A percentile compares a stretch with the other conserved stretches of the same genome.
Evolutionary conservation across 2,329 filamentous ascomycete genomes (phyloP).

Genomic region (Ramularia endophylla): DNA sequence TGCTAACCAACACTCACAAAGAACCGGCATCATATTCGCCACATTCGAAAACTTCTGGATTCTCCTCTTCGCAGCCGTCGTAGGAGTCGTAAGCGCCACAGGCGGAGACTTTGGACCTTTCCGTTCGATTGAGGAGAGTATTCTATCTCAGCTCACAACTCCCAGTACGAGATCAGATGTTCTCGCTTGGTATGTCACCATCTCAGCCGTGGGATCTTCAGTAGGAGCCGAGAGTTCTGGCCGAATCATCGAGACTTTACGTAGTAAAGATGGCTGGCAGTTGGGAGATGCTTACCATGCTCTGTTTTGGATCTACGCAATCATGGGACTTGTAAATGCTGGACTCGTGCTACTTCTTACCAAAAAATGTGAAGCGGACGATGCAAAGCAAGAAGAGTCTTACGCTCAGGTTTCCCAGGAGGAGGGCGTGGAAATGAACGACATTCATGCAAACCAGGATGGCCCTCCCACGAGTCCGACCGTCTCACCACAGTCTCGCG

Average conservation of each 20-base stretch:
- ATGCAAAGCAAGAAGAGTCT: constrained; percentile 20
- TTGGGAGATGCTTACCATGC: constrained; percentile 50
- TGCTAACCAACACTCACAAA: no score
- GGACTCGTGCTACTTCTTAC: constrained; percentile 44
- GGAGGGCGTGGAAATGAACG: no score
- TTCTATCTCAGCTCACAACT: constrained; percentile 55
- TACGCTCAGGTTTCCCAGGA: constrained; percentile 24
- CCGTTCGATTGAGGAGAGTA: constrained; percentile 58
- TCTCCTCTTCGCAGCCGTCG: constrained; percentile 27
- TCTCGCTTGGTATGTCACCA: constrained; percentile 60
- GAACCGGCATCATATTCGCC: constrained; percentile 26
- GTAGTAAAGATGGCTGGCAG: constrained; percentile 43
- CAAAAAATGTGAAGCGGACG: constrained; percentile 44
- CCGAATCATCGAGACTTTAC: constrained; percentile 45
- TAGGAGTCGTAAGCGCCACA: constrained; percentile 29
- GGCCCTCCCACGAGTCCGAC: constrained; percentile 1
- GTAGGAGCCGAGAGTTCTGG: constrained; percentile 50
- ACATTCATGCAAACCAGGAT: no score
- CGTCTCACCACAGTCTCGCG: constrained; percentile 6
- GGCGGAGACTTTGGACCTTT: constrained; percentile 65
- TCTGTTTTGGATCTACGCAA: constrained; percentile 53
- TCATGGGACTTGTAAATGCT: constrained; percentile 51
- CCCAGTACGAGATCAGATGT: constrained; percentile 54
- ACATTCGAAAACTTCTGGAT: constrained; percentile 31
- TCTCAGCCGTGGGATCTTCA: constrained; percentile 50